Evolutionary conservation across 768 basidiomycete species (phyloP).

Genomic region (Collybia sp.): DNA sequence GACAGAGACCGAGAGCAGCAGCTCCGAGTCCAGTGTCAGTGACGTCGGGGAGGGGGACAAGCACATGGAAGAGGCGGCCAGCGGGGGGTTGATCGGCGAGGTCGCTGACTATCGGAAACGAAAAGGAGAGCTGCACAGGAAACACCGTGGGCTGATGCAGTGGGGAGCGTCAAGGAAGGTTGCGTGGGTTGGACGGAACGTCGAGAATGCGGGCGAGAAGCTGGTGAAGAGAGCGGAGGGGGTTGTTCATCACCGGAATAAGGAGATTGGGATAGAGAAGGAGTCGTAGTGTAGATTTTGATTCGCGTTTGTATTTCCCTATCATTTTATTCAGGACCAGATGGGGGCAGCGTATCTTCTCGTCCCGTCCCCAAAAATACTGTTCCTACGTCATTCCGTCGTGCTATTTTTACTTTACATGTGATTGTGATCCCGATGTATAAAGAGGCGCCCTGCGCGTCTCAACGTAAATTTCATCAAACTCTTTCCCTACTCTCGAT

Average conservation of each 20-base stretch:
- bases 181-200: conserved; percentile 48
- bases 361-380: too few species aligned
- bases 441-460: too few species aligned
- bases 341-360: too few species aligned
- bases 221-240: conserved; percentile 35
- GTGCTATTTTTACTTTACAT: too few species aligned
- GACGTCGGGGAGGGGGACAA: conserved; percentile 3
- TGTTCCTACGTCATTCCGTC: too few species aligned
- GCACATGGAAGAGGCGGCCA: conserved; percentile 11
- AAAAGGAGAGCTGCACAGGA: conserved; percentile 39
- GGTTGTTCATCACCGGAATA: conserved; percentile 27
- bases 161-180: conserved; percentile 51
- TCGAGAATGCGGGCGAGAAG: conserved; percentile 37
- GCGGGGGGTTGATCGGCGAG: conserved; percentile 16
- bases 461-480: too few species aligned
- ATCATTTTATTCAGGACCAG: too few species aligned
- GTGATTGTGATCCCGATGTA: too few species aligned
- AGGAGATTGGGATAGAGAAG: conserved; percentile 31
- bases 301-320: not conserved
- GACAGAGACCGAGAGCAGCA: conserved; percentile 1
- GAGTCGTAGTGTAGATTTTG: conserved; percentile 29
- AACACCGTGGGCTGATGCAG: conserved; percentile 64
- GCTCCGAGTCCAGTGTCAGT: conserved; percentile 17
- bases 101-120: conserved; percentile 38
- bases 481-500: too few species aligned